Evolutionary conservation across 805 yeast species (phyloP), one percentile per base, ranked within the genome.

Genomic region (Metschnikowia chrysomelidarum): DNA sequence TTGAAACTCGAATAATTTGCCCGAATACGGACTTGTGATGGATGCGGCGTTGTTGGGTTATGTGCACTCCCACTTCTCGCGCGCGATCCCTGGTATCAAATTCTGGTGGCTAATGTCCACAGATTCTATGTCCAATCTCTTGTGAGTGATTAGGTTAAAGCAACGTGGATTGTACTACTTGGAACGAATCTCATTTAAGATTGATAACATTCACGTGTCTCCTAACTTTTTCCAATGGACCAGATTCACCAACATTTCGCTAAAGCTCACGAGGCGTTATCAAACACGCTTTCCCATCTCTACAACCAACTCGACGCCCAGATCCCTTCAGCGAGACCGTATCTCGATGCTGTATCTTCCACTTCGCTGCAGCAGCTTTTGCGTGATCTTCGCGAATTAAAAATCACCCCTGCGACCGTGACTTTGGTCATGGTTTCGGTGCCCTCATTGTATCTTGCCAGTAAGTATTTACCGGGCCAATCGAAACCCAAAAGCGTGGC

Each of bases 371-470:
- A 60, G 5, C 56, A 57, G n/a, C 39, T 64, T 10, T 38, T 60
- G 17, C 21, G 41, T n/a, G 71, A 65, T 34, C 49, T 65, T 34
- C 42, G 43, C 24, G 38, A 50, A 7, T 49, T 63, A 24, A 57
- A 53, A 31, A 40, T 57, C 12, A 61, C 65, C 1, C 60, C 68
- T 4, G 53, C 57, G 19, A 67, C 72, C 2, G 53, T 60, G 6
- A 49, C 70, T 0, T 34, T 61, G 27, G 51, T 60, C 11, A 38
- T 63, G 12, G 48, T 62, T 12, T 51, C 60, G 6, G 41, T 54
- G n/a, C 51, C 62, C n/a, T 49, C 67, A 2, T 35, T 58, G 8
- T 21, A 60, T 3, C 27, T 63, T 6, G 34, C 61, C 5, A 44
- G 54, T 5, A 43, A 46, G 24, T 32, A 56, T 2, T 36, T 55